Base-by-base conservation (phyloP, 768 basidiomycete species). In the Suillus placidus region DNA sequence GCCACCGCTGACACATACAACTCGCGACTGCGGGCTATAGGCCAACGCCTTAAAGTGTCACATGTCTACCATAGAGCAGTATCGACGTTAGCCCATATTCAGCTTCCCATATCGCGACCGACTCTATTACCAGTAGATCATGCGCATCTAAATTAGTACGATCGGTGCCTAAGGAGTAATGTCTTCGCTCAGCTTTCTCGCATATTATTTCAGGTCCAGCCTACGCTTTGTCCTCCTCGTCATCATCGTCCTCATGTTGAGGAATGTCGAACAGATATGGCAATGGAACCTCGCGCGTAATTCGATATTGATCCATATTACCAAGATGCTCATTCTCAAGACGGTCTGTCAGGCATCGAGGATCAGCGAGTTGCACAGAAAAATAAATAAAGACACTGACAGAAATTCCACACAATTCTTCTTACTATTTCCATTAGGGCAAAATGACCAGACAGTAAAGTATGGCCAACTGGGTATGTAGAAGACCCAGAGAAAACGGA, bases 301-400 rank as follows among this genome's bases (percentile, higher is more conserved):
- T 87, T 30, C 95, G 93, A 75, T 94, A 97, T 71, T 95, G 94
- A 83, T 94, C 93, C 76, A 92, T 87, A 75, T 97, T 97, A 81
- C 93, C 92, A 34, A 96, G 79, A 69, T 97, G 95, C 78, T 97
- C 95, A 78, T 92, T 95, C 76, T 96, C 93, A 49, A 94, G 78
- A 69, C 93, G 92, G 76, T 86, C 90, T 93, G 69, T 20, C 38
- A 55, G 8, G 40, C 40, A 14, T 30, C 40, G 3, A 67, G 63
- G 32, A 20, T 66, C n/a, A 20, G 23, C 37, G 23, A 63, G 40
- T 10, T 26, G 23, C 5, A 13, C 23, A 20, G 30, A 40, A 47
- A 42, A 37, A 43, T 12, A 55, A 47, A 14, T 60, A 18, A 54
- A 47, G 20, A 43, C 38, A 77, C 91, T 71, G 66, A 94, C 93